Evolutionary conservation across 331 rosid genomes (phyloP).

Genomic region (Malus hybrid): DNA sequence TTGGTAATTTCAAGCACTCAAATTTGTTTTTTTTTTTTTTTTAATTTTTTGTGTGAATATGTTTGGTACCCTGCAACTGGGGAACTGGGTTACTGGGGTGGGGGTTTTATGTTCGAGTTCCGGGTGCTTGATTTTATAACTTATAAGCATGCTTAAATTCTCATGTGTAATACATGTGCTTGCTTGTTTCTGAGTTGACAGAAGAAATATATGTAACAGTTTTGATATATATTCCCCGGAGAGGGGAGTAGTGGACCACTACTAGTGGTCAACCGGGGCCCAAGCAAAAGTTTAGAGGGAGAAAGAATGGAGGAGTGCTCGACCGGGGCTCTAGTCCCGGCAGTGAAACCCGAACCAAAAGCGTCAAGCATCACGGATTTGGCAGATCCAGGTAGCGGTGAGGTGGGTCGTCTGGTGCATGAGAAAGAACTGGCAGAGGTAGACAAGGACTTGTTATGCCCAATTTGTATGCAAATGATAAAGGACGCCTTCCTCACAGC

Average conservation of each 20-base stretch:
- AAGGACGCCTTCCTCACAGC: conserved; percentile 84
- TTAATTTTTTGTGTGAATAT: neutral
- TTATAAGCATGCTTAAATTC: neutral
- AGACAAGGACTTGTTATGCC: conserved; percentile 84
- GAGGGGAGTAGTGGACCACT: neutral
- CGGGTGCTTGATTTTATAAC: neutral
- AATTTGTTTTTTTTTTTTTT: neutral
- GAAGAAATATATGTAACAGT: neutral
- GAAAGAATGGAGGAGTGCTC: conserved; percentile 33
- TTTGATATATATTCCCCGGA: neutral
- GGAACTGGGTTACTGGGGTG: neutral
- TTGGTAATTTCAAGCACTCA: neutral
- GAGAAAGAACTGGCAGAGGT: conserved; percentile 30
- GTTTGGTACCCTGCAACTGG: neutral
- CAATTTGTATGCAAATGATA: conserved; percentile 96
- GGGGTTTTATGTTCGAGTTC: neutral
- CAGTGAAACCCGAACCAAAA: conserved; percentile 26
- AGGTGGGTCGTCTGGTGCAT: neutral
- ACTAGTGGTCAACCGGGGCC: neutral
- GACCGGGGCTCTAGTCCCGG: conserved; percentile 44
- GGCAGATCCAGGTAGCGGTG: conserved; percentile 6
- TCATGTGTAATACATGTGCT: neutral
- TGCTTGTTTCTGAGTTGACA: neutral
- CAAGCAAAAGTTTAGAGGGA: neutral
- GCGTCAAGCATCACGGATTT: neutral